These are phyloP conservation scores for Boletus speciosus DNA, from an alignment of 768 basidiomycete species.

Conservation along the genomic window DNA sequence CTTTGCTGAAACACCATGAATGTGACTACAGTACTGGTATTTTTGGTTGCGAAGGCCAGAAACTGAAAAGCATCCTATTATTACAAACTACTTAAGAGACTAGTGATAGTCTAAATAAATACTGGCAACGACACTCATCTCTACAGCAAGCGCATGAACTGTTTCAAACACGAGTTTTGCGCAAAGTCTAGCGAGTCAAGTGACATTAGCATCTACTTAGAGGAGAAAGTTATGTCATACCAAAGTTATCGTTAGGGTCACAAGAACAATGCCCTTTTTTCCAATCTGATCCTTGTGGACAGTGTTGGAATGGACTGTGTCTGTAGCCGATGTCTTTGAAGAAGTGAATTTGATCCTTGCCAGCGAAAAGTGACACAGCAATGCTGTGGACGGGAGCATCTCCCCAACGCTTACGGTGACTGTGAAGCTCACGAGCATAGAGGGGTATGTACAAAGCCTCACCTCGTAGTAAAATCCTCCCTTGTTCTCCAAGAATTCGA, in stretches of 20 bases:
- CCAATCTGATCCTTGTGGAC: conserved; percentile 75
- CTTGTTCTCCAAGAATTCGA: conserved; percentile 71
- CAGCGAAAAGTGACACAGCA: conserved; percentile 84
- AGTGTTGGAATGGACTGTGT: conserved; percentile 94
- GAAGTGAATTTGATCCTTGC: conserved; percentile 89
- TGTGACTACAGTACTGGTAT: no score
- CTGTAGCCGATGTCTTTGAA: conserved; percentile 93
- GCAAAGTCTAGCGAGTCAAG: conserved; percentile 18
- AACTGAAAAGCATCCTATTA: no score
- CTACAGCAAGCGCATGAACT: conserved; percentile 30
- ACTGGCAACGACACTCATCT: neutral
- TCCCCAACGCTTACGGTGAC: conserved; percentile 69
- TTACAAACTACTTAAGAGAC: no score
- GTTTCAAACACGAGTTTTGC: conserved; percentile 27
- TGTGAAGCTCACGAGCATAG: conserved; percentile 3
- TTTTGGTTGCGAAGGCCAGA: no score
- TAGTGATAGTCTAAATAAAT: neutral
- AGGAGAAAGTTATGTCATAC: conserved; percentile 36
- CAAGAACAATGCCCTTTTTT: conserved; percentile 85
- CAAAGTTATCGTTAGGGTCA: conserved; percentile 68
- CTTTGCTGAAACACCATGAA: no score
- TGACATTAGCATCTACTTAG: conserved; percentile 3
- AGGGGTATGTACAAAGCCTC: neutral
- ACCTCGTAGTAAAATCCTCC: conserved; percentile 93
- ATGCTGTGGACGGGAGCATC: conserved; percentile 93